Evolutionary conservation across 2,329 filamentous ascomycete species (phyloP).

Genomic region (Helotiales sp.): DNA sequence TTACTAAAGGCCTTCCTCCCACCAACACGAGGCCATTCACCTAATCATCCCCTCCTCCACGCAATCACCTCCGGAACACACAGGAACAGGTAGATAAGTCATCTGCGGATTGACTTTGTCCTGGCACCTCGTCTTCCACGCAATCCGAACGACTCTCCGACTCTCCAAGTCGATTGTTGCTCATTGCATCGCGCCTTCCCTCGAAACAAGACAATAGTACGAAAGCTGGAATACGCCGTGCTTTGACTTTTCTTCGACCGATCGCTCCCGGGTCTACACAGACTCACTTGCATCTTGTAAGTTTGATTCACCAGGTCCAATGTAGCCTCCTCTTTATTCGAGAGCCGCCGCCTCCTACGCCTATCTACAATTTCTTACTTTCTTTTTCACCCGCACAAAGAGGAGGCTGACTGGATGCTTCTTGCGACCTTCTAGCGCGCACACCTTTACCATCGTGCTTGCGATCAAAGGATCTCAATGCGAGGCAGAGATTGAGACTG

Average conservation of each 20-base stretch:
- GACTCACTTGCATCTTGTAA: constrained; percentile 24
- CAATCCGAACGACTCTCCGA: constrained; percentile 8
- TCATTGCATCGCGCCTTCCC: neutral
- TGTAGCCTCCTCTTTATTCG: constrained; percentile 9
- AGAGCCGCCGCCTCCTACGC: constrained; percentile 8
- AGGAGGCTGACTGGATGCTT: constrained; percentile 26
- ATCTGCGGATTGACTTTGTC: constrained; percentile 26
- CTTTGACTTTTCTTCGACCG: constrained; percentile 16
- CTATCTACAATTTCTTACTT: constrained; percentile 10
- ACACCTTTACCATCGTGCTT: constrained; percentile 11
- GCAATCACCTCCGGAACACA: constrained; percentile 10
- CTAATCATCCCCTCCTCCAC: neutral
- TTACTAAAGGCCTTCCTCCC: constrained; percentile 8
- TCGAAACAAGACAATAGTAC: constrained; percentile 18
- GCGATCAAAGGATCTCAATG: constrained; percentile 20
- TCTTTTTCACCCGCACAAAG: neutral
- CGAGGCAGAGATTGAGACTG: constrained; percentile 21
- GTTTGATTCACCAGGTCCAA: constrained; percentile 17
- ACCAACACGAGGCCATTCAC: neutral
- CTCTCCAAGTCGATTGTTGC: constrained; percentile 8
- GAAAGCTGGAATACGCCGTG: constrained; percentile 35
- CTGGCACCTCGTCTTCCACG: constrained; percentile 26
- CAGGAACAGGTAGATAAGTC: constrained; percentile 33
- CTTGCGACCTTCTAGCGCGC: constrained; percentile 15
- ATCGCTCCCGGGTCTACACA: neutral